Conservation (phyloP, 2,329 filamentous ascomycete species). For the Verticillium nonalfalfae region DNA sequence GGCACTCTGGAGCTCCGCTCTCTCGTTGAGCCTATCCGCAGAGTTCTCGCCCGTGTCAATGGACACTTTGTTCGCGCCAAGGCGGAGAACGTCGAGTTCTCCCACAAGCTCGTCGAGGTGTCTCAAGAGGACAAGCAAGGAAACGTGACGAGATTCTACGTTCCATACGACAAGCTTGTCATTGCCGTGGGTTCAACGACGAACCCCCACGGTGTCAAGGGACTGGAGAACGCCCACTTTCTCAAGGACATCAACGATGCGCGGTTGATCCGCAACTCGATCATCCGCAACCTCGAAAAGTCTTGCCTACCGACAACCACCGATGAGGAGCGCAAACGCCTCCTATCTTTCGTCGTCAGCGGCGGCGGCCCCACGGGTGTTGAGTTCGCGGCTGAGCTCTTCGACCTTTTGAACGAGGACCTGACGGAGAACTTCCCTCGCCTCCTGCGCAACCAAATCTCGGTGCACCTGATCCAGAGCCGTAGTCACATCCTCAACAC, state of each 20-base stretch:
- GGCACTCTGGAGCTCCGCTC: slow-evolving; percentile 89
- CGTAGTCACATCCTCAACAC: slow-evolving; percentile 95
- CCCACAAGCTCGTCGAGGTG: slow-evolving; percentile 83
- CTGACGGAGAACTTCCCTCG: slow-evolving; percentile 76
- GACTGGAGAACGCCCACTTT: slow-evolving; percentile 88
- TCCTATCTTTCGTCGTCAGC: slow-evolving; percentile 93
- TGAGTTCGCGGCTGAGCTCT: slow-evolving; percentile 94
- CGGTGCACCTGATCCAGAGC: slow-evolving; percentile 94
- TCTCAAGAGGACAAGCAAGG: slow-evolving; percentile 66
- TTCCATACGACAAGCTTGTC: slow-evolving; percentile 96
- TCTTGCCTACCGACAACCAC: slow-evolving; percentile 89
- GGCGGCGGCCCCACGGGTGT: slow-evolving; percentile 95
- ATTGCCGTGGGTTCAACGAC: slow-evolving; percentile 87
- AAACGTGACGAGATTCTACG: slow-evolving; percentile 75
- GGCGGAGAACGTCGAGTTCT: slow-evolving; percentile 88
- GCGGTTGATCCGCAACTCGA: slow-evolving; percentile 77
- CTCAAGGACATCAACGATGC: slow-evolving; percentile 94
- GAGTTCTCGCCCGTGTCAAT: slow-evolving; percentile 69
- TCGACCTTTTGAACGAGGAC: slow-evolving; percentile 94
- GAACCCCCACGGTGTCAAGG: slow-evolving; percentile 93
- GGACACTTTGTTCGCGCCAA: slow-evolving; percentile 87
- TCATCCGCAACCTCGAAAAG: slow-evolving; percentile 83
- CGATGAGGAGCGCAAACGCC: slow-evolving; percentile 77
- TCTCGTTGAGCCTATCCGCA: slow-evolving; percentile 85
- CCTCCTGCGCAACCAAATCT: slow-evolving; percentile 93